phyloP scores from a whole-genome alignment of 139 green algal species.

The Yamagishiella unicocca region DNA sequence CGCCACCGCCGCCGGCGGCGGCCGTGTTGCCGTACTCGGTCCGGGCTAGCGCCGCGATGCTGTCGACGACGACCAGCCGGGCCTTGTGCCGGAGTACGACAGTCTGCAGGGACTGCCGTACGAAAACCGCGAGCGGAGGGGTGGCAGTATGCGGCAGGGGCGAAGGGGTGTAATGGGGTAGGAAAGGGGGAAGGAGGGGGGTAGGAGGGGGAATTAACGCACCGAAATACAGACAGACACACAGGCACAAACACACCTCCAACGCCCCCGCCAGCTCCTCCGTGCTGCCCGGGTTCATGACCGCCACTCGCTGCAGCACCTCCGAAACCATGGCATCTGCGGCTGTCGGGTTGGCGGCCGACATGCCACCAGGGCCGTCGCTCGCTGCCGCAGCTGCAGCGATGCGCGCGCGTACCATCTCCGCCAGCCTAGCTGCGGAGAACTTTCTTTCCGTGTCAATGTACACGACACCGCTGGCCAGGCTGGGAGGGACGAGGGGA shows the following conservation, averaged over 20 bases:
- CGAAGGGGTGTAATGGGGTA: no score
- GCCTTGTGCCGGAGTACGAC: constrained; percentile 27
- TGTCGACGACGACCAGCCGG: constrained; percentile 87
- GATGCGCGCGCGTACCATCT: constrained; percentile 6
- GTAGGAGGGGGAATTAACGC: no score
- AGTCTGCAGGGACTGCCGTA: constrained; percentile 7
- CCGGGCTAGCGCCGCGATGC: constrained; percentile 79
- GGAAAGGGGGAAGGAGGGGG: no score
- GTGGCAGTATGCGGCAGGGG: no score
- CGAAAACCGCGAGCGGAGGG: no score
- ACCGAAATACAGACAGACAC: not conserved
- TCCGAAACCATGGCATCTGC: constrained; percentile 19
- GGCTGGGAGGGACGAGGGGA: not conserved
- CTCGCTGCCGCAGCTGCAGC: not conserved
- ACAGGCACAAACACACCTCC: constrained; percentile 5
- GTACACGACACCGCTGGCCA: constrained; percentile 38
- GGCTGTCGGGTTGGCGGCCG: not conserved
- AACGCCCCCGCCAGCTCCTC: constrained; percentile 41
- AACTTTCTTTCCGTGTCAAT: constrained; percentile 56
- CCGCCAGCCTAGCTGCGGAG: constrained; percentile 29
- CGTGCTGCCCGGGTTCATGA: constrained; percentile 57
- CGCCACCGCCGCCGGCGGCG: not conserved
- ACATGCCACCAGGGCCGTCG: no score
- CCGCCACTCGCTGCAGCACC: constrained; percentile 65
- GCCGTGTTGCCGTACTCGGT: constrained; percentile 46